Percentiles rank a stretch among this genome's conserved stretches.
Evolutionary conservation across 495 filamentous ascomycete species (phyloP).

Genomic region (Glonium stellatum): DNA sequence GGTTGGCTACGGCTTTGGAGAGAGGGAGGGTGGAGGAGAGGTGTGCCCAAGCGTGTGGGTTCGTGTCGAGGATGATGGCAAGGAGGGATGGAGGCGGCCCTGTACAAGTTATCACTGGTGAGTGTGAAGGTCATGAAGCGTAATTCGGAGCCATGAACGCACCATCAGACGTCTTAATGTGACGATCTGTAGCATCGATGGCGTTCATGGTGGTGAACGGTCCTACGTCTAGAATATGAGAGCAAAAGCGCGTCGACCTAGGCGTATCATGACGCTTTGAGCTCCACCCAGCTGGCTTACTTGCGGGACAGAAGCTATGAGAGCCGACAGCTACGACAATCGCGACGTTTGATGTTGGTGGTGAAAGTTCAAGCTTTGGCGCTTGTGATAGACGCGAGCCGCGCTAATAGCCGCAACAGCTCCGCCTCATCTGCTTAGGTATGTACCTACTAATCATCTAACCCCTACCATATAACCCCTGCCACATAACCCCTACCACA

Average conservation of each 20-base stretch:
- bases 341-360: no score
- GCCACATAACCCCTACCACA: no score
- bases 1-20: slow-evolving; percentile 74
- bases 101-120: slow-evolving; percentile 25
- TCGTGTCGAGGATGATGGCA: slow-evolving; percentile 90
- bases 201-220: slow-evolving; percentile 60
- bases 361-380: no score
- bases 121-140: background rate
- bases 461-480: no score
- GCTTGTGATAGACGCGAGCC: no score
- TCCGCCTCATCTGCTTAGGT: no score
- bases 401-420: no score
- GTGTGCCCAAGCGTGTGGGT: slow-evolving; percentile 86
- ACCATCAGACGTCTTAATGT: slow-evolving; percentile 54
- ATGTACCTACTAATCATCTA: no score
- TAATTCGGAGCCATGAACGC: slow-evolving; percentile 13
- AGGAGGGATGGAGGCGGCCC: slow-evolving; percentile 77
- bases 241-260: background rate
- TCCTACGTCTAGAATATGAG: no score
- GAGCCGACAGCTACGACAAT: no score
- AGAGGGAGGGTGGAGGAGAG: slow-evolving; percentile 72
- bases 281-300: background rate
- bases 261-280: background rate
- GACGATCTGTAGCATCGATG: slow-evolving; percentile 84
- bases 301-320: background rate